A percentile compares a stretch with the other conserved stretches of the same genome.
These are phyloP conservation scores for Kappamyces sp. DNA, from an alignment of 192 early-diverging fungal genomes.

Conservation along the genomic window DNA sequence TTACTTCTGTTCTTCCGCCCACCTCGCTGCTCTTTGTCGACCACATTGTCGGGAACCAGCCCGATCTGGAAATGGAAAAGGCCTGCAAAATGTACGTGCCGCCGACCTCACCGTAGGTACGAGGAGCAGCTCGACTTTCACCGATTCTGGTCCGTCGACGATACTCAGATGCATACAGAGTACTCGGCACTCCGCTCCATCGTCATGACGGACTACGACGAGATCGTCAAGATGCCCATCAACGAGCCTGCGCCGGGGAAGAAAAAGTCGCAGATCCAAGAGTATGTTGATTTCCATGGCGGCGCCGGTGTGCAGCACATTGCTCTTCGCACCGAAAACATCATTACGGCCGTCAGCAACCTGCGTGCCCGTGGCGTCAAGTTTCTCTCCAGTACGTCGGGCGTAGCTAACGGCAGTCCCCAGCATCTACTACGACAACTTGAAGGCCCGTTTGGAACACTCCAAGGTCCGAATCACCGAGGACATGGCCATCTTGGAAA, in stretches of 20 bases:
- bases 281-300: conserved; percentile 78
- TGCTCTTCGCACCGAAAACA: conserved; percentile 83
- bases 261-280: conserved; percentile 95
- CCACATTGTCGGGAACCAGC: conserved; percentile 95
- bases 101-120: conserved; percentile 37
- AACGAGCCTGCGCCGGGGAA: conserved; percentile 92
- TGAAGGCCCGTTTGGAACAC: conserved; percentile 65
- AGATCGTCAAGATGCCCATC: conserved; percentile 93
- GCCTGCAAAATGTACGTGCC: conserved; percentile 57
- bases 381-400: conserved; percentile 61
- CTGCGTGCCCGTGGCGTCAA: conserved; percentile 82
- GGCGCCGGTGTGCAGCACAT: conserved; percentile 75
- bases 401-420: conserved; percentile 43
- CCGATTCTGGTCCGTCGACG: conserved; percentile 98
- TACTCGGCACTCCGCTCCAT: conserved; percentile 91
- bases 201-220: conserved; percentile 90
- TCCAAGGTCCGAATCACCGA: conserved; percentile 72
- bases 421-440: conserved; percentile 78
- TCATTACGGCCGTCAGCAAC: conserved; percentile 75
- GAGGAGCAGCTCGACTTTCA: conserved; percentile 92
- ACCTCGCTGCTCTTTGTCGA: conserved; percentile 73
- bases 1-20: conserved; percentile 38
- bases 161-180: conserved; percentile 91
- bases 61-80: conserved; percentile 80
- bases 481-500: conserved; percentile 73